phyloP scores from a whole-genome alignment of 495 filamentous ascomycete species.

The Penicillium crystallinum region DNA sequence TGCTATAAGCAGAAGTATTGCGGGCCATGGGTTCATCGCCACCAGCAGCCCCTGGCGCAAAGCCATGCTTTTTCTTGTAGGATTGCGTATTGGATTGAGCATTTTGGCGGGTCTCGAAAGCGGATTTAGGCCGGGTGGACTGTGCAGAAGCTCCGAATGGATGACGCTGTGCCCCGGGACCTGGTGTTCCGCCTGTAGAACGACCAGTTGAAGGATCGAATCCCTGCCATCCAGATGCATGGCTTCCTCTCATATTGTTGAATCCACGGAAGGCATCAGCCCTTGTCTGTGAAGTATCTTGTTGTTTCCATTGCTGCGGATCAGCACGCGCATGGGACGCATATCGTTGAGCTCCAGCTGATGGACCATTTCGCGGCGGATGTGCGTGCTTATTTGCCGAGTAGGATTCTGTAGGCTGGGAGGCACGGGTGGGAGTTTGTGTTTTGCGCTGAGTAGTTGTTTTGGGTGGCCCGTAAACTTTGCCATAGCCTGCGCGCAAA shows the following conservation, averaged over 20 bases:
- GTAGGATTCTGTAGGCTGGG: conserved; percentile 3
- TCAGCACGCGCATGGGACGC: conserved; percentile 45
- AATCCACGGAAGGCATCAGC: conserved; percentile 61
- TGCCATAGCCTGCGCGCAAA: conserved; percentile 43
- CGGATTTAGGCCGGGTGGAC: conserved; percentile 31
- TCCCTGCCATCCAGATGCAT: conserved; percentile 29
- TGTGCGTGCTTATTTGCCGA: conserved; percentile 27
- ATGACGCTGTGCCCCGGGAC: conserved; percentile 32
- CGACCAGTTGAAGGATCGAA: conserved; percentile 40
- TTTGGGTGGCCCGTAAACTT: conserved; percentile 32
- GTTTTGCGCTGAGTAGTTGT: conserved; percentile 26
- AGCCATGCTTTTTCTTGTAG: conserved; percentile 47
- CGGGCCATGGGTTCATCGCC: conserved; percentile 54
- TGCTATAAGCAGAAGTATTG: conserved; percentile 48
- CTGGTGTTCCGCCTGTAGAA: conserved; percentile 16
- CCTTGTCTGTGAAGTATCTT: conserved; percentile 50
- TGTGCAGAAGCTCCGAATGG: conserved; percentile 24
- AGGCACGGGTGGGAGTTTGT: conserved; percentile 19
- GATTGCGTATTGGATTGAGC: conserved; percentile 33
- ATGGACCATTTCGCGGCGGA: conserved; percentile 33
- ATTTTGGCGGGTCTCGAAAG: conserved; percentile 40
- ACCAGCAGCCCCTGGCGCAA: conserved; percentile 48
- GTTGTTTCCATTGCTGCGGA: conserved; percentile 37
- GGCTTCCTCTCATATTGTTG: conserved; percentile 58
- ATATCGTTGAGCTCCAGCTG: conserved; percentile 53